Base-by-base conservation (phyloP, 306 rosid species). In the Dryas drummondii region DNA sequence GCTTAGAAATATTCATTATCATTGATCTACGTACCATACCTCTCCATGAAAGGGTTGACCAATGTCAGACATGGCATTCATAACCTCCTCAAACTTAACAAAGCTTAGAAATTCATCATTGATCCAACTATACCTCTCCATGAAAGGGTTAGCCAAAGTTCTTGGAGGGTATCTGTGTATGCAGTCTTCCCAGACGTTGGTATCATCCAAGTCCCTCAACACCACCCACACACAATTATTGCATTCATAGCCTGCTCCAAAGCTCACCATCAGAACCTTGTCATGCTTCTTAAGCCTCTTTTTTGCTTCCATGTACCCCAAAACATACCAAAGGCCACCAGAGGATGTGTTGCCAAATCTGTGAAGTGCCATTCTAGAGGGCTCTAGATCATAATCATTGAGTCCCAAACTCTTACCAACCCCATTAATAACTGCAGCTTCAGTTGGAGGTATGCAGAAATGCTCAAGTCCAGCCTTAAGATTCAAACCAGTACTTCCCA, bases 231-330 rank as follows among this genome's bases (percentile, higher is more conserved):
- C 86, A 79, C 98, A 93, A 73, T 87, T 91, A 67, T 93, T 91
- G 77, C 97, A 91, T 88, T 91, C 88, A 69, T 87, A 93, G 4
- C 98, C 97, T 0, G 98, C 98, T 40, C 98, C 98, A 57, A 93
- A 91, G 54, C 98, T 91, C 9, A 93, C 86, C 98, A 93, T 91
- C 48, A 93, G 68, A 47, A 93, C 80, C 68, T 84, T 82, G 11
- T 91, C 84, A 40, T 93, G 92, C 70, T 84, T 88, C 74, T 84
- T 88, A 0, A 93, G 87, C 82, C 97, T 86, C 89, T 76, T 91
- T 82, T 91, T 93, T 0, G 93, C 92, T 66, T 93, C 98, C 98
- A 93, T 89, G 85, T 91, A 93, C 4, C 98, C 96, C 64, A 91
- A 71, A 58, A 91, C 98, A 40, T 93, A 93, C 98, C 98, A 93